Conservation (phyloP, 306 rosid genomes). For the Dalbergia oliveri region DNA sequence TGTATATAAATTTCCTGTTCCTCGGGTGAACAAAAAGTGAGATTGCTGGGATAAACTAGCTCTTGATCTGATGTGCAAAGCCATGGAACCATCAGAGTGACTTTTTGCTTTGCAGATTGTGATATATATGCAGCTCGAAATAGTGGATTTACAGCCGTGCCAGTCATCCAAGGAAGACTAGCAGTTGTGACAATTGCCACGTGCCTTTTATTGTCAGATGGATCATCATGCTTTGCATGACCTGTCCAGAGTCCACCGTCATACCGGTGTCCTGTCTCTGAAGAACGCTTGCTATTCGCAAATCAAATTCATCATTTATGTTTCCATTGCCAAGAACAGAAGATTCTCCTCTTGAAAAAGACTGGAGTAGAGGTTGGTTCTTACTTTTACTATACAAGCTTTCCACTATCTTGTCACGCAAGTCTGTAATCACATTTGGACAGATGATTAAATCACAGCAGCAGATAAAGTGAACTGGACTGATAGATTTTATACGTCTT, state of each 20-base stretch:
- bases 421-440: constrained; percentile 63
- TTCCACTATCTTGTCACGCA: constrained; percentile 90
- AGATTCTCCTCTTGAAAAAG: constrained; percentile 70
- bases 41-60: constrained; percentile 77
- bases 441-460: constrained; percentile 37
- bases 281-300: constrained; percentile 91
- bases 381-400: constrained; percentile 83
- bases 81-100: constrained; percentile 96
- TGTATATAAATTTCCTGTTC: constrained; percentile 91
- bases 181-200: constrained; percentile 98
- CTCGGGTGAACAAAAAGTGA: constrained; percentile 87
- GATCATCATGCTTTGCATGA: constrained; percentile 68
- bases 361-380: constrained; percentile 65
- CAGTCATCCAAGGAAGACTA: constrained; percentile 99
- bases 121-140: constrained; percentile 98
- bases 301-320: constrained; percentile 77
- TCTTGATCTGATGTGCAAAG: constrained; percentile 93
- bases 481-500: background rate
- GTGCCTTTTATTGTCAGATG: constrained; percentile 68
- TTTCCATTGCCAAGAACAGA: constrained; percentile 71
- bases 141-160: constrained; percentile 96
- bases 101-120: constrained; percentile 74
- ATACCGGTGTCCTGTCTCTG: constrained; percentile 90
- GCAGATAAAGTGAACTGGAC: constrained; percentile 7
- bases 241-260: constrained; percentile 94